These are phyloP conservation scores for Xylariaceae sp. DNA, from an alignment of 2,329 filamentous ascomycete genomes.

Conservation along the genomic window DNA sequence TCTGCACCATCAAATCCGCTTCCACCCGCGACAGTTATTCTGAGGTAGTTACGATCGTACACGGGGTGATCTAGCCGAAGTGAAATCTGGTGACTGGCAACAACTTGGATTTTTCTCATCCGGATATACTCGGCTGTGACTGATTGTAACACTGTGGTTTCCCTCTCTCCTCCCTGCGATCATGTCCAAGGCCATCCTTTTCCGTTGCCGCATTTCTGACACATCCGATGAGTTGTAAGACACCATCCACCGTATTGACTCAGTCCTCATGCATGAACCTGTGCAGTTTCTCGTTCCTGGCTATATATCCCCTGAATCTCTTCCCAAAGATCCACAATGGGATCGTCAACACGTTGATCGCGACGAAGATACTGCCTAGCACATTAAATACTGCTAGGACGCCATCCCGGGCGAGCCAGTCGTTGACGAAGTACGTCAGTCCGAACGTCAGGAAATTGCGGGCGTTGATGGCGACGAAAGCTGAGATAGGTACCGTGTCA, in stretches of 20 bases:
- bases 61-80: too few species aligned
- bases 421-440: slow-evolving; percentile 43
- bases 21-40: too few species aligned
- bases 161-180: too few species aligned
- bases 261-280: slow-evolving; percentile 30
- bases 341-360: slow-evolving; percentile 44
- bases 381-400: slow-evolving; percentile 37
- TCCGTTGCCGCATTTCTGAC: too few species aligned
- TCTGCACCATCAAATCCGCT: too few species aligned
- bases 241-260: not conserved
- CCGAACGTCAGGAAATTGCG: slow-evolving; percentile 47
- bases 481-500: slow-evolving; percentile 20
- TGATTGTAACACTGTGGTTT: too few species aligned
- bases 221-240: not conserved
- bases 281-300: slow-evolving; percentile 34
- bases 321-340: slow-evolving; percentile 51
- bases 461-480: slow-evolving; percentile 51
- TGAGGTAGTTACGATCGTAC: too few species aligned
- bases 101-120: too few species aligned
- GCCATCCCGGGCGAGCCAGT: slow-evolving; percentile 37
- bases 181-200: too few species aligned
- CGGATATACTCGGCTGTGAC: too few species aligned
- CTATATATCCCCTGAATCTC: slow-evolving; percentile 41
- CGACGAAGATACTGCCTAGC: slow-evolving; percentile 41
- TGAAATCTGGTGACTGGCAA: too few species aligned